Evolutionary conservation across 306 rosid genomes (phyloP).

Genomic region (Hylodesmum podocarpum): DNA sequence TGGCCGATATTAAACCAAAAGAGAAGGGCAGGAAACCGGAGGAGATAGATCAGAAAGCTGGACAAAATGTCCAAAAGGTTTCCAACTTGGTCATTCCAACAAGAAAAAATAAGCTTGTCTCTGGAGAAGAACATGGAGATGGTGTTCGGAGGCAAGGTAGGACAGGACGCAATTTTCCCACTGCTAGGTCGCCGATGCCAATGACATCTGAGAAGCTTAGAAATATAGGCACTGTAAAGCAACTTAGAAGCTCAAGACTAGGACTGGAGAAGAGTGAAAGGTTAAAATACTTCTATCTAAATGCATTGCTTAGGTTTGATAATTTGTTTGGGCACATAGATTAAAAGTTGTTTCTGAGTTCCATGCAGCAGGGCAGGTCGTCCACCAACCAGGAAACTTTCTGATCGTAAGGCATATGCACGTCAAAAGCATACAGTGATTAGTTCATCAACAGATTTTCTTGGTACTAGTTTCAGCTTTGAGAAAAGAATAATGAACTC

Average conservation of each 20-base stretch:
- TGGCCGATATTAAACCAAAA: conserved; percentile 65
- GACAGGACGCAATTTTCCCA: conserved; percentile 63
- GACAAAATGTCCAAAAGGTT: conserved; percentile 64
- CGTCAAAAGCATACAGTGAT: conserved; percentile 75
- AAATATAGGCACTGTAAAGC: conserved; percentile 70
- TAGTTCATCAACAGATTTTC: conserved; percentile 65
- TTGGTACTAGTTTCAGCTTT: conserved; percentile 49
- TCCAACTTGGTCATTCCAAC: conserved; percentile 50
- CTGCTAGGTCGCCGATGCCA: conserved; percentile 59
- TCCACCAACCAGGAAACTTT: conserved; percentile 85
- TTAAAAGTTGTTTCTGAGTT: conserved; percentile 37
- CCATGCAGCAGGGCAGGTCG: conserved; percentile 85
- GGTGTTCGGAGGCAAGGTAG: conserved; percentile 90
- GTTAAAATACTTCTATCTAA: conserved; percentile 38
- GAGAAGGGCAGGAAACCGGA: conserved; percentile 67
- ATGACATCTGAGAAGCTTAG: conserved; percentile 64
- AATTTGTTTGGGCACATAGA: conserved; percentile 24
- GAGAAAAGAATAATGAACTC: conserved; percentile 7
- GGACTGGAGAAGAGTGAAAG: conserved; percentile 78
- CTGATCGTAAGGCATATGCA: conserved; percentile 80
- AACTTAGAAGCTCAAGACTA: conserved; percentile 76
- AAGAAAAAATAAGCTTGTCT: conserved; percentile 60
- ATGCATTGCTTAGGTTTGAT: conserved; percentile 11
- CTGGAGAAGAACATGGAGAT: conserved; percentile 77
- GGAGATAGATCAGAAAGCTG: conserved; percentile 71